phyloP scores from a whole-genome alignment of 164 flowering plant species.

The Magnolia sinica region DNA sequence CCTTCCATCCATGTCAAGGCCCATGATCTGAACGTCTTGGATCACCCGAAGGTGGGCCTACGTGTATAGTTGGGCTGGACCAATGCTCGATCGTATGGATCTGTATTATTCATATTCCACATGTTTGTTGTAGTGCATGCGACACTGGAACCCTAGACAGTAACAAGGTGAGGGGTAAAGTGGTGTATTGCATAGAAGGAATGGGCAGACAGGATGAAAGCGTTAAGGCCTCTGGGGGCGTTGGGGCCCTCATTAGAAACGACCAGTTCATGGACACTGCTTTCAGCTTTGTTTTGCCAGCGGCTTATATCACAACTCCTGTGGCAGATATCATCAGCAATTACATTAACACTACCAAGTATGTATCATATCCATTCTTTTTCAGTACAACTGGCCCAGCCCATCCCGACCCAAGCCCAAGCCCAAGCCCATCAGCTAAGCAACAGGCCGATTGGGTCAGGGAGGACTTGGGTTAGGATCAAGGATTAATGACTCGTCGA shows the following conservation, averaged over 20 bases:
- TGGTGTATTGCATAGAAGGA: constrained; percentile 53
- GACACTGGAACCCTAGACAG: constrained; percentile 31
- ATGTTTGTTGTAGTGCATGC: constrained; percentile 42
- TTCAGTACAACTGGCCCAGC: neutral
- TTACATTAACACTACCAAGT: constrained; percentile 66
- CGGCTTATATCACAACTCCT: constrained; percentile 14
- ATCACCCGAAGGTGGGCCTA: no score
- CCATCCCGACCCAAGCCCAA: no score
- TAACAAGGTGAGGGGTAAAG: constrained; percentile 51
- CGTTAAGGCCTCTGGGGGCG: constrained; percentile 30
- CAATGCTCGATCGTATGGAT: no score
- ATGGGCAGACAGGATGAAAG: constrained; percentile 27
- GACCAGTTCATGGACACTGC: constrained; percentile 24
- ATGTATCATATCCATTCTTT: neutral
- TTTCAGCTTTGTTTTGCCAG: constrained; percentile 26
- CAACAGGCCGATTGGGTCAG: no score
- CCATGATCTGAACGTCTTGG: no score
- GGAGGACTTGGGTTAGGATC: no score
- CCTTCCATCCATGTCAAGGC: no score
- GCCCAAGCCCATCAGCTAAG: no score
- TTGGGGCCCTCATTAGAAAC: constrained; percentile 34
- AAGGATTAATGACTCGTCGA: no score
- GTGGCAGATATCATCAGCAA: constrained; percentile 26
- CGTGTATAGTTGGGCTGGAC: no score
- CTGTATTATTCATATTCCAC: neutral